Evolutionary conservation across 2,329 filamentous ascomycete species (phyloP).

Genomic region (Neobulgaria alba): DNA sequence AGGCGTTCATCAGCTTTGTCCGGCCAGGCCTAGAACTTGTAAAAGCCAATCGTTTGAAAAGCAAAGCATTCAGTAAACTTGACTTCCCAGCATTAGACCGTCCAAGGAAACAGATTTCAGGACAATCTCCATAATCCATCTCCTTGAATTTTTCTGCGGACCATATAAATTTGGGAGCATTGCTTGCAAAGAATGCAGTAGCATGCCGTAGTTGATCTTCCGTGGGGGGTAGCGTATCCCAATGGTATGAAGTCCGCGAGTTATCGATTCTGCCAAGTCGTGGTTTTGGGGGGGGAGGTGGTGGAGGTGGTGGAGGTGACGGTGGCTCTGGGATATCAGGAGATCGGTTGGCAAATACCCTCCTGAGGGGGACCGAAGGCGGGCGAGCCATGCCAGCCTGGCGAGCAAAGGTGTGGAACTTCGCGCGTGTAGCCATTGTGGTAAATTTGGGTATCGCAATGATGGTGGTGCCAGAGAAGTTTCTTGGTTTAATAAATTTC

Average conservation of each 20-base stretch:
- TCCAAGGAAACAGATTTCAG: constrained; percentile 48
- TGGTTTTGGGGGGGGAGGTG: too few species aligned
- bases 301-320: constrained; percentile 1
- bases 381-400: too few species aligned
- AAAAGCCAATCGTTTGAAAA: constrained; percentile 41
- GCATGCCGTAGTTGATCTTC: constrained; percentile 36
- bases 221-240: constrained; percentile 40
- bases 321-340: too few species aligned
- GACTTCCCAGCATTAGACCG: constrained; percentile 65
- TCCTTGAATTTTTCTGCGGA: constrained; percentile 50
- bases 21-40: constrained; percentile 52
- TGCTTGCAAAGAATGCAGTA: constrained; percentile 36
- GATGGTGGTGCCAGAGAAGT: too few species aligned
- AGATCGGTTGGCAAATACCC: too few species aligned
- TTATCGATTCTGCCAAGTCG: too few species aligned
- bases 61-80: constrained; percentile 55
- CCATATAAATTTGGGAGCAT: constrained; percentile 48
- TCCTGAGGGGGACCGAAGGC: too few species aligned
- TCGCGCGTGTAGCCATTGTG: too few species aligned
- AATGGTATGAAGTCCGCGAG: constrained; percentile 35
- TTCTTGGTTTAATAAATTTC: too few species aligned
- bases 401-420: too few species aligned
- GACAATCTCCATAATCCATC: constrained; percentile 39
- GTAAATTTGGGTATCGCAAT: too few species aligned
- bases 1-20: constrained; percentile 59